A percentile compares a stretch with the other conserved stretches of the same genome.
Evolutionary conservation across 2,329 filamentous ascomycete genomes (phyloP).

Genomic region (Ophiostoma triangulosporum): DNA sequence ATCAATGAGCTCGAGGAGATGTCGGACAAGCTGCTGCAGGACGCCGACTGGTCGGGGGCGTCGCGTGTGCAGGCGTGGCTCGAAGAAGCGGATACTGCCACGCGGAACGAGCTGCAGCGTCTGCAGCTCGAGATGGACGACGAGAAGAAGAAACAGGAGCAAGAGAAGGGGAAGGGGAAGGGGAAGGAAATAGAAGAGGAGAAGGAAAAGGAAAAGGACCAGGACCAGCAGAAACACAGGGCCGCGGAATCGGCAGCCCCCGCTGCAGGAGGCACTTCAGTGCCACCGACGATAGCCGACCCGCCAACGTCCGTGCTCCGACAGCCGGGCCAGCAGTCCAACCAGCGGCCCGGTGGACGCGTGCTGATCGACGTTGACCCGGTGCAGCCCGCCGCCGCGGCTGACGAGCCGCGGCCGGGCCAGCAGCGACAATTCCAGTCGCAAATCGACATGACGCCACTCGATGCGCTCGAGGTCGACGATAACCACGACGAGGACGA

Average conservation of each 20-base stretch:
- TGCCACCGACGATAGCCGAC: not conserved
- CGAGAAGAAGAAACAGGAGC: not conserved
- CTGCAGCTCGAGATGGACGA: not conserved
- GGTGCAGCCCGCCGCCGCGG: not conserved
- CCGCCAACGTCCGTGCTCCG: not conserved
- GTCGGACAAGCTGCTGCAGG: slow-evolving; percentile 12
- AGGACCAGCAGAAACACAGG: too few relatives aligned
- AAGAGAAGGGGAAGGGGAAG: not conserved
- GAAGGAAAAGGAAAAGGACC: too few relatives aligned
- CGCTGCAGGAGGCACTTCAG: too few relatives aligned
- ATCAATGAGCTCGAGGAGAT: slow-evolving; percentile 13
- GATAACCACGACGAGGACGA: not conserved
- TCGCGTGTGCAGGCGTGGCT: slow-evolving; percentile 7
- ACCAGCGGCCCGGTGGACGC: not conserved
- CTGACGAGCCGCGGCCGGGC: not conserved
- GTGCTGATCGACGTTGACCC: not conserved
- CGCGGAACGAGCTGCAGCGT: slow-evolving; percentile 7
- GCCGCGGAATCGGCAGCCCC: too few relatives aligned
- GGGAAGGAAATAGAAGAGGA: not conserved
- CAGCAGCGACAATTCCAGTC: not conserved
- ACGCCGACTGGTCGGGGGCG: slow-evolving; percentile 11
- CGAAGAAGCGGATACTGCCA: not conserved
- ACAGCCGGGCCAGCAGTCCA: not conserved
- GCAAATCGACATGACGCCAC: not conserved
- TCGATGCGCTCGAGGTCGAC: slow-evolving; percentile 3